Percentiles rank a stretch among this genome's conserved stretches.
Evolutionary conservation across 1,284 basidiomycete species (phyloP).

Genomic region (Apiotrichum sp.): DNA sequence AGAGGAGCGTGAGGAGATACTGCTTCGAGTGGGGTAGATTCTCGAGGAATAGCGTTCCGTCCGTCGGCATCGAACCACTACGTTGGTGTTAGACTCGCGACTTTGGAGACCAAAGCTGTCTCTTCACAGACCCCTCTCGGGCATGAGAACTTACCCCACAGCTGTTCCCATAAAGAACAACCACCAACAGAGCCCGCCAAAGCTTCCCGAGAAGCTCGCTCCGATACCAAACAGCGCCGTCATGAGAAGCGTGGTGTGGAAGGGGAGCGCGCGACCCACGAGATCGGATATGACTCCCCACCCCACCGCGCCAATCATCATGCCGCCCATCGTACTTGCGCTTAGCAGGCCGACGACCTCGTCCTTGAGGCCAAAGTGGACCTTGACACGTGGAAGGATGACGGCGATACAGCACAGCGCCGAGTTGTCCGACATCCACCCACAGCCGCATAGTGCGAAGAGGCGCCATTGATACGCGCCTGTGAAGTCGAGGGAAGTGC

Average conservation of each 20-base stretch:
- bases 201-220: slow-evolving; percentile 69
- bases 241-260: slow-evolving; percentile 86
- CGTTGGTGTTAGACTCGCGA: neutral
- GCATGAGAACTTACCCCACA: slow-evolving; percentile 50
- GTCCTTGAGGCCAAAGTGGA: slow-evolving; percentile 59
- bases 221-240: slow-evolving; percentile 83
- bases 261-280: slow-evolving; percentile 77
- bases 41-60: slow-evolving; percentile 88
- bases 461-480: slow-evolving; percentile 26
- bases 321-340: slow-evolving; percentile 50
- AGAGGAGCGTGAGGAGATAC: slow-evolving; percentile 89
- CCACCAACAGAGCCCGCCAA: slow-evolving; percentile 63
- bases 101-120: no score
- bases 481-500: no score
- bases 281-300: slow-evolving; percentile 87
- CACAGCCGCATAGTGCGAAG: slow-evolving; percentile 65
- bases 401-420: slow-evolving; percentile 57
- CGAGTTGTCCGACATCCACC: slow-evolving; percentile 55
- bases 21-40: slow-evolving; percentile 87
- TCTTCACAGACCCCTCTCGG: no score
- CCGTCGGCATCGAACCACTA: slow-evolving; percentile 83
- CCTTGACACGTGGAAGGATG: slow-evolving; percentile 84
- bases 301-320: slow-evolving; percentile 91
- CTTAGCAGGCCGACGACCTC: slow-evolving; percentile 33
- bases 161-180: slow-evolving; percentile 87